Base-by-base conservation (phyloP, 2,329 filamentous ascomycete genomes). In the Diaporthe nobilis region DNA sequence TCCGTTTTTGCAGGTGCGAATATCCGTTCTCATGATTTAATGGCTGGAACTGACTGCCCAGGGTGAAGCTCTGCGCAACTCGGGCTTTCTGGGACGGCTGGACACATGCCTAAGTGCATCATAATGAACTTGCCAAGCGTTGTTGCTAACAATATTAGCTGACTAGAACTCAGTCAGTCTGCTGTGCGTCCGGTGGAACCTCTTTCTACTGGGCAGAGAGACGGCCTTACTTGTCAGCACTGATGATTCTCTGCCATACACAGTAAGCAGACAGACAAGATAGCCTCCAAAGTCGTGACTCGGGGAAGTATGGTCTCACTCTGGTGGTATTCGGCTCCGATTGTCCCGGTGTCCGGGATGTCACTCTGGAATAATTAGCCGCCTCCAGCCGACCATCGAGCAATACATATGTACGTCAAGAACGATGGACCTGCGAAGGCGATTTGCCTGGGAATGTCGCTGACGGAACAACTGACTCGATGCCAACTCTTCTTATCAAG, bases 341-440 rank as follows among this genome's bases (percentile, higher is more conserved):
- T 72, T 72, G 51, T 72, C 70, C 70, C 70, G 55, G 22, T 9
- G 4, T 12, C 55, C 70, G 55, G 70, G 15, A 49, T 34, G n/a
- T 15, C 12, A 60, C 25, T 25, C 53, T 31, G n/a, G 25, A 34
- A 25, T 60, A 9, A 47, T 71, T 34, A 49, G 12, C 28, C 51
- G 25, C 20, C 25, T 13, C 22, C 44, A 25, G 15, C 22, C 42
- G 67, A 25, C 39, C 42, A 51, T 25, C 47, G 15, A 34, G 20
- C 15, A 7, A n/a, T 34, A 28, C 28, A 9, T 9, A 2, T 1
- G 31, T 9, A 17, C 42, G 28, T 53, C 34, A 28, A 53, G 28
- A 39, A 42, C 39, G 34, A 13, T 37, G 31, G 12, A 13, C 22
- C 15, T 20, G 65, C 6, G 15, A 53, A 13, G n/a, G 25, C 12